These are phyloP conservation scores for Sporothrix curviconia DNA, from an alignment of 2,329 filamentous ascomycete genomes.

Conservation along the genomic window DNA sequence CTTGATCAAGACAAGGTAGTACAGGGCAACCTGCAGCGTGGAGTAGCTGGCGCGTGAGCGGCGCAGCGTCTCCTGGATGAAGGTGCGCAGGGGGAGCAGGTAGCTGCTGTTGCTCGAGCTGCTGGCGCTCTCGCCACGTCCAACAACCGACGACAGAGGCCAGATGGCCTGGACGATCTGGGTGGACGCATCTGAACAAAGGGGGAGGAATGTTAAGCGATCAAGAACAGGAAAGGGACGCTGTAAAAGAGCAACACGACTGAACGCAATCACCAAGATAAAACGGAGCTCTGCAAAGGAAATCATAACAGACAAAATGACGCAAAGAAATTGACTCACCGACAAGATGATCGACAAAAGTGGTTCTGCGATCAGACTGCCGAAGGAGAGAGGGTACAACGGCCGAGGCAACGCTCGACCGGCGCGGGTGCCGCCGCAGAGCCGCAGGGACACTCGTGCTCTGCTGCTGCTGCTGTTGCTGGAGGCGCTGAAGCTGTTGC, in stretches of 20 bases:
- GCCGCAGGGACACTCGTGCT: conserved; percentile 32
- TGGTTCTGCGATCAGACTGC: conserved; percentile 86
- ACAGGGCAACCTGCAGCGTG: conserved; percentile 90
- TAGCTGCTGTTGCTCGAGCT: conserved; percentile 17
- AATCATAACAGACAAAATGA: background rate
- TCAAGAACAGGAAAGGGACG: background rate
- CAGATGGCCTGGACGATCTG: conserved; percentile 97
- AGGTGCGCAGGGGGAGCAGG: conserved; percentile 83
- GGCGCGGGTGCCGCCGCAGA: conserved; percentile 58
- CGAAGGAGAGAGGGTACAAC: conserved; percentile 70
- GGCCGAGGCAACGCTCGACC: conserved; percentile 50
- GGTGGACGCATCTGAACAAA: conserved; percentile 77
- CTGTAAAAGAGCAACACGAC: background rate
- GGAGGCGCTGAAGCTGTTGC: conserved; percentile 5
- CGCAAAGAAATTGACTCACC: too few relatives aligned
- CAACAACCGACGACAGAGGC: conserved; percentile 78
- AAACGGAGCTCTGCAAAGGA: background rate
- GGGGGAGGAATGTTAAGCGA: conserved; percentile 22
- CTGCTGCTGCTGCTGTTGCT: conserved; percentile 10
- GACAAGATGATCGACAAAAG: conserved; percentile 94
- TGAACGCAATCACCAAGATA: background rate
- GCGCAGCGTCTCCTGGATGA: conserved; percentile 94
- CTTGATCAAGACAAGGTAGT: conserved; percentile 93
- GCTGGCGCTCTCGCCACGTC: conserved; percentile 54
- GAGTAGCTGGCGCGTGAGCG: conserved; percentile 96